phyloP scores from a whole-genome alignment of 2,329 filamentous ascomycete species.

The Dothideomycetidae sp. region DNA sequence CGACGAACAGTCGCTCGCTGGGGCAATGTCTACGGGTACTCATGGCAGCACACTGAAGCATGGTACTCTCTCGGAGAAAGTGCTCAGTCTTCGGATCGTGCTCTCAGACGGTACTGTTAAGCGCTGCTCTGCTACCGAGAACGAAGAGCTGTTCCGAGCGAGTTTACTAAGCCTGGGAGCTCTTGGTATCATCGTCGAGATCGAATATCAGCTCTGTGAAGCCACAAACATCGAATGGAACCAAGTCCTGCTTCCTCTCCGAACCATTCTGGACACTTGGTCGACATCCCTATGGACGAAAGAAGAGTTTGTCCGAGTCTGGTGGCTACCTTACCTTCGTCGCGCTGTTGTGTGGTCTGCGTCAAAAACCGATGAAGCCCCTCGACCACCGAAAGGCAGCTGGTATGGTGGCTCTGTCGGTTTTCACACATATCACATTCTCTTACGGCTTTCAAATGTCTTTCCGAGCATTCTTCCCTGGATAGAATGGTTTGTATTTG shows the following conservation, averaged over 20 bases:
- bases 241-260: slow-evolving; percentile 61
- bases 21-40: slow-evolving; percentile 83
- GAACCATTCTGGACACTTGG: slow-evolving; percentile 58
- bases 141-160: slow-evolving; percentile 72
- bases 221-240: slow-evolving; percentile 76
- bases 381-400: slow-evolving; percentile 45
- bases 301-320: slow-evolving; percentile 81
- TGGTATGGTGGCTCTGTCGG: slow-evolving; percentile 76
- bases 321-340: slow-evolving; percentile 93
- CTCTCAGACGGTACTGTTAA: slow-evolving; percentile 65
- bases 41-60: slow-evolving; percentile 79
- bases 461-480: slow-evolving; percentile 67
- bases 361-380: slow-evolving; percentile 54
- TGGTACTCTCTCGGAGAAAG: slow-evolving; percentile 68
- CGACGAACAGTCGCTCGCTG: slow-evolving; percentile 83
- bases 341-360: slow-evolving; percentile 82
- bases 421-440: slow-evolving; percentile 81
- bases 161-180: slow-evolving; percentile 78
- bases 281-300: slow-evolving; percentile 61
- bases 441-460: slow-evolving; percentile 67
- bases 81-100: slow-evolving; percentile 63
- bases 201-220: slow-evolving; percentile 69
- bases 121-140: slow-evolving; percentile 51
- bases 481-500: slow-evolving; percentile 94
- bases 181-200: slow-evolving; percentile 77